These are phyloP conservation scores for Stenocarpella maydis DNA, from an alignment of 2,329 filamentous ascomycete genomes.

Conservation along the genomic window DNA sequence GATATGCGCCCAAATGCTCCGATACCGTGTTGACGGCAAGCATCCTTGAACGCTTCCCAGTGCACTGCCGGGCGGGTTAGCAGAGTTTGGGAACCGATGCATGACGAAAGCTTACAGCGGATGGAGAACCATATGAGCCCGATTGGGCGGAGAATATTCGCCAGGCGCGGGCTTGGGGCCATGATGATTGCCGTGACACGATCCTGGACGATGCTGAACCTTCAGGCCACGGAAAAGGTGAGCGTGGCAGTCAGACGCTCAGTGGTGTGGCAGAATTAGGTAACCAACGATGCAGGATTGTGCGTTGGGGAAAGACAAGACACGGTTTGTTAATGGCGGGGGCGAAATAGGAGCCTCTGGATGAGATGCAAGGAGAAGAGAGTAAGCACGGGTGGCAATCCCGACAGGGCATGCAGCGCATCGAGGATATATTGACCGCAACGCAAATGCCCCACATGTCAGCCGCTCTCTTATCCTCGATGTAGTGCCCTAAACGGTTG, in stretches of 20 bases:
- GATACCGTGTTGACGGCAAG: neutral
- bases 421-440: neutral
- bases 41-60: conserved; percentile 4
- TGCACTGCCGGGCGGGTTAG: neutral
- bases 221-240: neutral
- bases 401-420: neutral
- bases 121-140: conserved; percentile 10
- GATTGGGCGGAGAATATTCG: conserved; percentile 1
- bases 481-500: neutral
- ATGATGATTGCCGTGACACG: neutral
- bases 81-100: neutral
- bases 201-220: neutral
- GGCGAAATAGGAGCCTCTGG: no score
- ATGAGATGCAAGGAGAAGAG: neutral
- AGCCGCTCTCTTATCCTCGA: neutral
- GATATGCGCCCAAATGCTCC: neutral
- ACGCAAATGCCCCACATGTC: neutral
- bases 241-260: neutral
- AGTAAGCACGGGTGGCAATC: neutral
- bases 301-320: neutral
- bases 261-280: neutral
- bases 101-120: neutral
- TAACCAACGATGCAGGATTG: neutral
- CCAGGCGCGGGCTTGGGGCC: neutral
- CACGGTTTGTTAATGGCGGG: neutral